Conservation (phyloP, 192 early-diverging fungal species). For the Umbelopsis isabellina region DNA sequence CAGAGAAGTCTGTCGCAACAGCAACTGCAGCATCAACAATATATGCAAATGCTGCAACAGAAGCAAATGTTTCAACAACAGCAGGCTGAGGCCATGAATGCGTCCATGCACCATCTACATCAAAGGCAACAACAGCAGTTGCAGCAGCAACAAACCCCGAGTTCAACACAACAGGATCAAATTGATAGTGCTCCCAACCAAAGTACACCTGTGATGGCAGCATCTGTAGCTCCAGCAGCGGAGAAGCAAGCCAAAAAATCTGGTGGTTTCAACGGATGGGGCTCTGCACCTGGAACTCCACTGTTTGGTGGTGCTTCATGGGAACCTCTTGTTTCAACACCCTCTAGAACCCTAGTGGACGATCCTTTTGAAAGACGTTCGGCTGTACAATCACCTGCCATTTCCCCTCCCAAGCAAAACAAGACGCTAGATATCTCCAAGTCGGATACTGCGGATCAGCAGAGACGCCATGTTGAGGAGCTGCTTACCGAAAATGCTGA, state of each 20-base stretch:
- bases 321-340: conserved; percentile 8
- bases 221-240: not conserved
- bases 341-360: not conserved
- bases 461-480: not conserved
- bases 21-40: conserved; percentile 29
- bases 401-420: not conserved
- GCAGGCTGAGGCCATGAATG: conserved; percentile 24
- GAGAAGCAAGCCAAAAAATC: conserved; percentile 3
- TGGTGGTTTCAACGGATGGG: conserved; percentile 16
- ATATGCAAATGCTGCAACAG: conserved; percentile 38
- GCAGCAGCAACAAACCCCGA: conserved; percentile 16
- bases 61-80: conserved; percentile 33
- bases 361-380: conserved; percentile 10
- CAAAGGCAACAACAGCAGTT: conserved; percentile 27
- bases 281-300: conserved; percentile 11
- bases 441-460: not conserved
- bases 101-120: conserved; percentile 17
- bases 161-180: conserved; percentile 15
- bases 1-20: conserved; percentile 27
- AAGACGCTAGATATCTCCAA: not conserved
- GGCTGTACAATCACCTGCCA: conserved; percentile 17
- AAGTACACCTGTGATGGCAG: too few relatives aligned
- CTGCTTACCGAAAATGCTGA: not conserved
- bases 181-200: not conserved
- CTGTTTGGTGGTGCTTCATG: conserved; percentile 5